These are phyloP conservation scores for Naganishia friedmannii DNA, from an alignment of 768 basidiomycete genomes.

Conservation along the genomic window DNA sequence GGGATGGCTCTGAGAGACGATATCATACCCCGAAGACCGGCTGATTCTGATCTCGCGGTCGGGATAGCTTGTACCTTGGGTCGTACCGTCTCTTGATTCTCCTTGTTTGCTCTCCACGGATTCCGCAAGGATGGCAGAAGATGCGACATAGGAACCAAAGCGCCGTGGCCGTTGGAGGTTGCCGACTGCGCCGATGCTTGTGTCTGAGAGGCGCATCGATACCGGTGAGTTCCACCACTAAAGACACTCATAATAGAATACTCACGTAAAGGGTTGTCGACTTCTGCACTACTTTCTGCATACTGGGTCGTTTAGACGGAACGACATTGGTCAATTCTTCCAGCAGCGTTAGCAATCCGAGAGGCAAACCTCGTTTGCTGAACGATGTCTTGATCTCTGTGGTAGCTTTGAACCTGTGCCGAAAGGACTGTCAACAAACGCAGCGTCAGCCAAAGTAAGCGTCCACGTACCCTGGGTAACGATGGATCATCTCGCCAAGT, in stretches of 20 bases:
- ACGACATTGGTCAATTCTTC: slow-evolving; percentile 66
- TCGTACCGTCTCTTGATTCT: background rate
- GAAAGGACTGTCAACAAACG: background rate
- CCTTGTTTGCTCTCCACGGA: background rate
- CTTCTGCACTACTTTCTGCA: slow-evolving; percentile 60
- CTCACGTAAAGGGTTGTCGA: slow-evolving; percentile 15
- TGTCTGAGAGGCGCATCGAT: background rate
- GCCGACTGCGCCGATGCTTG: slow-evolving; percentile 1
- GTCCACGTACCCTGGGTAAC: slow-evolving; percentile 62
- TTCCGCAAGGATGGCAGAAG: background rate
- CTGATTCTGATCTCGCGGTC: too few species aligned
- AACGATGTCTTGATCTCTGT: slow-evolving; percentile 60
- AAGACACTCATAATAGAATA: background rate
- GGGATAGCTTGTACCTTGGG: background rate
- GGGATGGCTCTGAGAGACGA: background rate
- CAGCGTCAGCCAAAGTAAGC: background rate
- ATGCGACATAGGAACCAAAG: background rate
- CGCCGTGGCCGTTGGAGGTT: background rate
- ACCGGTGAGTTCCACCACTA: background rate
- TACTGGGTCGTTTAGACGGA: slow-evolving; percentile 65
- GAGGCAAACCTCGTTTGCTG: slow-evolving; percentile 68
- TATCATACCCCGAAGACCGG: background rate
- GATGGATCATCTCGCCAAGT: slow-evolving; percentile 69
- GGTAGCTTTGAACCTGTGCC: slow-evolving; percentile 58
- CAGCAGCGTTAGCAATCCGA: slow-evolving; percentile 67